A percentile compares a stretch with the other conserved stretches of the same genome.
Conservation (phyloP, 257 asterid genomes). For the Solanum microdontum region DNA sequence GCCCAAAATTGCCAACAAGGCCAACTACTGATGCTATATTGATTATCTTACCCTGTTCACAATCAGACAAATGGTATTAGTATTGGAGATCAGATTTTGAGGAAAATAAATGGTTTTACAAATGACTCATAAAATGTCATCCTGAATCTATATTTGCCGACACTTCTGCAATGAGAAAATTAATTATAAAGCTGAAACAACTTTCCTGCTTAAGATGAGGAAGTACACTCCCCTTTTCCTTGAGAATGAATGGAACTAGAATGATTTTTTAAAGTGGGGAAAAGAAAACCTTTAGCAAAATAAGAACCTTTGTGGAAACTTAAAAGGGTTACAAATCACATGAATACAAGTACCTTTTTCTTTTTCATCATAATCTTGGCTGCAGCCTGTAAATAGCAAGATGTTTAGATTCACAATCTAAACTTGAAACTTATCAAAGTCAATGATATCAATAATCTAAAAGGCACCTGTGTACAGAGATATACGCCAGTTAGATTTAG, state of each 20-base stretch:
- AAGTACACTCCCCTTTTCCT: not conserved
- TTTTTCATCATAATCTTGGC: slow-evolving; percentile 95
- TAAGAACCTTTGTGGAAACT: not conserved
- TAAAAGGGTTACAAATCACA: not conserved
- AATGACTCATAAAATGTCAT: not conserved
- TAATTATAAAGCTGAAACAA: not conserved
- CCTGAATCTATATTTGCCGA: not conserved
- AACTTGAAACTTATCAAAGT: not conserved
- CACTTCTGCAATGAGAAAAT: not conserved
- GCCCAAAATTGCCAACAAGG: slow-evolving; percentile 87
- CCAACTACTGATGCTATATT: slow-evolving; percentile 95
- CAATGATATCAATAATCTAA: not conserved
- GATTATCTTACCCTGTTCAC: slow-evolving; percentile 74
- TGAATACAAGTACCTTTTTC: slow-evolving; percentile 53
- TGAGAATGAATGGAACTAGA: not conserved
- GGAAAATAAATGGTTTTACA: not conserved
- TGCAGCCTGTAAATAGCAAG: slow-evolving; percentile 63
- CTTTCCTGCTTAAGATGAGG: not conserved
- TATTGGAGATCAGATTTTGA: not conserved
- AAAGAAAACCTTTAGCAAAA: not conserved
- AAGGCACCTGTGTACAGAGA: slow-evolving; percentile 78
- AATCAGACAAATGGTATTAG: not conserved
- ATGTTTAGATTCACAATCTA: slow-evolving; percentile 9
- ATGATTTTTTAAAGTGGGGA: not conserved
- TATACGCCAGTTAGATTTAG: slow-evolving; percentile 91